A percentile compares a stretch with the other conserved stretches of the same genome.
Evolutionary conservation across 1,284 basidiomycete genomes (phyloP).

Genomic region (Cryptococcus sp.): DNA sequence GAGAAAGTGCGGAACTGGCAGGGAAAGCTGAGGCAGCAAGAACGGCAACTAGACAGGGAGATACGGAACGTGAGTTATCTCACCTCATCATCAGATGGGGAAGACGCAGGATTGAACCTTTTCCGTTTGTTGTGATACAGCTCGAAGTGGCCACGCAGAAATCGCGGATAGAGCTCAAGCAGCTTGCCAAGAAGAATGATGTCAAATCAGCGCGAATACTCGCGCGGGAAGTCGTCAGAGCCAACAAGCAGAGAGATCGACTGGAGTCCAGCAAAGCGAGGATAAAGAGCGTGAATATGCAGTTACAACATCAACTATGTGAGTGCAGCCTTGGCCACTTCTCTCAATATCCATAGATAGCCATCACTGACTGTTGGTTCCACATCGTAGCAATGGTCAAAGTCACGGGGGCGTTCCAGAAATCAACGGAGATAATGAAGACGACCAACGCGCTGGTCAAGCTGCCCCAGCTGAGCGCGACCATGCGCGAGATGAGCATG

Average conservation of each 20-base stretch:
- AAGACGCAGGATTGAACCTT: slow-evolving; percentile 8
- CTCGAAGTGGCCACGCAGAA: slow-evolving; percentile 81
- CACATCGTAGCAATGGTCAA: slow-evolving; percentile 80
- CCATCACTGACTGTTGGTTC: not conserved
- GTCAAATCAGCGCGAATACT: slow-evolving; percentile 88
- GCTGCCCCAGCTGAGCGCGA: slow-evolving; percentile 85
- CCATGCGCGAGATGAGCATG: slow-evolving; percentile 97
- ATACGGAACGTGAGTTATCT: slow-evolving; percentile 75
- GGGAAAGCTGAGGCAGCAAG: slow-evolving; percentile 73
- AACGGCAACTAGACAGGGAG: slow-evolving; percentile 81
- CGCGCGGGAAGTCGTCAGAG: slow-evolving; percentile 91
- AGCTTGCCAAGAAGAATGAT: slow-evolving; percentile 88
- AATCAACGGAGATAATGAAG: slow-evolving; percentile 99
- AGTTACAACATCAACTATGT: slow-evolving; percentile 93
- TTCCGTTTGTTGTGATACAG: slow-evolving; percentile 56
- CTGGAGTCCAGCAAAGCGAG: slow-evolving; percentile 90
- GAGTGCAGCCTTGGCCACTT: slow-evolving; percentile 44
- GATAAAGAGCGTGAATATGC: slow-evolving; percentile 86
- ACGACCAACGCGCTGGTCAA: slow-evolving; percentile 88
- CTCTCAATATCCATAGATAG: not conserved
- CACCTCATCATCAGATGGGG: not conserved
- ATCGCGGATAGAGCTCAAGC: slow-evolving; percentile 80
- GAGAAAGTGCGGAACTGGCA: slow-evolving; percentile 90
- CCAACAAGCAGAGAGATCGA: slow-evolving; percentile 90
- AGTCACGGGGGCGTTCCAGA: slow-evolving; percentile 94